Evolutionary conservation across 192 early-diverging fungal genomes (phyloP).

Genomic region (Glomus cerebriforme): DNA sequence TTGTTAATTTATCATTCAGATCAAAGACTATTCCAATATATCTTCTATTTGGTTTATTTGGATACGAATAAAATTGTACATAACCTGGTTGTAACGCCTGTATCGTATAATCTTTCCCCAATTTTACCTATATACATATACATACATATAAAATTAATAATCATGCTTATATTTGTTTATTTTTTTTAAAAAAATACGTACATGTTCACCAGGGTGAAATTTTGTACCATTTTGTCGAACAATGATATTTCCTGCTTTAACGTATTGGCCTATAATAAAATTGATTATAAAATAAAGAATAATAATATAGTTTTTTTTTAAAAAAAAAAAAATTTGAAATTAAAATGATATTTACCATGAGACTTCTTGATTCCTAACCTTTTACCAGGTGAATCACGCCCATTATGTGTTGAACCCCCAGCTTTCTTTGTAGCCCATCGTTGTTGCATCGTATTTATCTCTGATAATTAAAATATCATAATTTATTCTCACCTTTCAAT

Average conservation of each 20-base stretch:
- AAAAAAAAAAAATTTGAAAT: constrained; percentile 1
- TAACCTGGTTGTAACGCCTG: constrained; percentile 72
- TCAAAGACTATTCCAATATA: constrained; percentile 68
- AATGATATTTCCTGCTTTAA: constrained; percentile 78
- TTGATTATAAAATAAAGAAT: neutral
- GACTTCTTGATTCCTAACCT: constrained; percentile 79
- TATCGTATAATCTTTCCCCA: constrained; percentile 80
- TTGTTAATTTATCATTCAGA: constrained; percentile 65
- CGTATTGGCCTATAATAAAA: constrained; percentile 56
- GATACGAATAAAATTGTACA: constrained; percentile 74
- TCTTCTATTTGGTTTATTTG: constrained; percentile 57
- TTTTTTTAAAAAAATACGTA: constrained; percentile 36
- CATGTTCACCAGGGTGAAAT: constrained; percentile 80
- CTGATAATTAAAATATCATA: neutral
- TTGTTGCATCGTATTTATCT: constrained; percentile 30
- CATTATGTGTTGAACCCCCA: constrained; percentile 78
- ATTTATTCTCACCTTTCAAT: neutral
- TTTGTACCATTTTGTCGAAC: constrained; percentile 79
- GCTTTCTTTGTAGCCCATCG: constrained; percentile 79
- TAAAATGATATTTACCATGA: constrained; percentile 44
- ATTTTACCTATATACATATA: constrained; percentile 52
- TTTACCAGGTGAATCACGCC: constrained; percentile 76
- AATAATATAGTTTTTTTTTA: neutral
- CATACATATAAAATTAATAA: neutral
- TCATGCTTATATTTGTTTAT: neutral